phyloP scores from a whole-genome alignment of 148 eudicot genomes.

The Rhododendron simsii region DNA sequence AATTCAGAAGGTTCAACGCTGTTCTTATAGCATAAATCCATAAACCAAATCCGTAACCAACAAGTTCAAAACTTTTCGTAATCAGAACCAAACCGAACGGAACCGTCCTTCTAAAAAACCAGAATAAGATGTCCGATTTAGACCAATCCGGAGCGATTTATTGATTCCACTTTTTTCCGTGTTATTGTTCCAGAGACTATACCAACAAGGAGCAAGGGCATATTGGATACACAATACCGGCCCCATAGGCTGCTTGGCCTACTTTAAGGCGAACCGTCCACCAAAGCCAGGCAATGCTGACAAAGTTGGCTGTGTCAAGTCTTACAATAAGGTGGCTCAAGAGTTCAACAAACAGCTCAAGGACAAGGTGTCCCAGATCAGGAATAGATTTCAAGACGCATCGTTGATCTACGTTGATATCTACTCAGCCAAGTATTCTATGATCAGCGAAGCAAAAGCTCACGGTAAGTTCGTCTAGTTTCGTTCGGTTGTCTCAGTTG shows the following conservation, averaged over 20 bases:
- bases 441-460: conserved; percentile 14
- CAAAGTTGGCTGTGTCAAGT: neutral
- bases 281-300: neutral
- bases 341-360: conserved; percentile 20
- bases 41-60: too few species aligned
- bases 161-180: neutral
- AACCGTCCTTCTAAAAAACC: neutral
- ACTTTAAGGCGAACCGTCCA: neutral
- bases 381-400: conserved; percentile 8
- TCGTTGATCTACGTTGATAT: conserved; percentile 11
- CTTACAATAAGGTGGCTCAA: conserved; percentile 18
- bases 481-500: neutral
- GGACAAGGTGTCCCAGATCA: conserved; percentile 11
- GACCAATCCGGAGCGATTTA: neutral
- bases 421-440: conserved; percentile 16
- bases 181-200: neutral
- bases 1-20: too few species aligned
- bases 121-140: neutral
- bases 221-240: neutral
- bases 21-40: too few species aligned
- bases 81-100: neutral
- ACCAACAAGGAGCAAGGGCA: neutral
- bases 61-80: too few species aligned
- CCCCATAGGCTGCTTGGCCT: neutral
- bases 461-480: conserved; percentile 2